A percentile compares a stretch with the other conserved stretches of the same genome.
These are phyloP conservation scores for Phaseolus coccineus DNA, from an alignment of 331 rosid species.

Conservation along the genomic window DNA sequence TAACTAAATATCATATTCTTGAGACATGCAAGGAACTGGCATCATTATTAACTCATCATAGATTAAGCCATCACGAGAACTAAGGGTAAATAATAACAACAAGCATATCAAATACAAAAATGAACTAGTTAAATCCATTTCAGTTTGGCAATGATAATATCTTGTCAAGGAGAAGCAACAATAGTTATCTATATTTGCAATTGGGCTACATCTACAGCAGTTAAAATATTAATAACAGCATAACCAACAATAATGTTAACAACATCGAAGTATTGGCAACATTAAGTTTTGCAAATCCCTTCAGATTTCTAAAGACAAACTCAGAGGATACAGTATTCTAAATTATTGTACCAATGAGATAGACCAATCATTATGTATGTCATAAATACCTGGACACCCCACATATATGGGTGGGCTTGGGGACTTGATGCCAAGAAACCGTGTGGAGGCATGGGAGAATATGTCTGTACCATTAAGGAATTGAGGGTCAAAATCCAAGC, in stretches of 20 bases:
- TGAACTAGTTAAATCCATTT: neutral
- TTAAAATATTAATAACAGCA: neutral
- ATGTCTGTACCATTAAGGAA: slow-evolving; percentile 64
- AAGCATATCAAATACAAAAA: neutral
- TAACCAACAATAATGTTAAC: neutral
- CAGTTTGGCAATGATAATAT: neutral
- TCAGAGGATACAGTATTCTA: neutral
- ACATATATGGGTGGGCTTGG: slow-evolving; percentile 94
- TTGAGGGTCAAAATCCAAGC: slow-evolving; percentile 42
- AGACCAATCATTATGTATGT: neutral
- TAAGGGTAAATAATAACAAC: neutral
- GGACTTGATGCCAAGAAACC: slow-evolving; percentile 93
- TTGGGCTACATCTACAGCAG: neutral
- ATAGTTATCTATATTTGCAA: neutral
- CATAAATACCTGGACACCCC: slow-evolving; percentile 93
- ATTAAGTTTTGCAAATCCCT: neutral
- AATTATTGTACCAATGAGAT: slow-evolving; percentile 15
- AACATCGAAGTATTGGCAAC: neutral
- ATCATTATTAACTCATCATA: slow-evolving; percentile 7
- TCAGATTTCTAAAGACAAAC: slow-evolving; percentile 2
- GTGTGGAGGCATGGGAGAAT: slow-evolving; percentile 96
- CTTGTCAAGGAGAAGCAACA: slow-evolving; percentile 10
- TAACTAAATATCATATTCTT: neutral
- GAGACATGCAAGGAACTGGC: slow-evolving; percentile 24
- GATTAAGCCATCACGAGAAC: neutral